Percentiles rank a stretch among this genome's conserved stretches.
These are phyloP conservation scores for Phylloporus sp. DNA, from an alignment of 768 basidiomycete genomes.

Conservation along the genomic window DNA sequence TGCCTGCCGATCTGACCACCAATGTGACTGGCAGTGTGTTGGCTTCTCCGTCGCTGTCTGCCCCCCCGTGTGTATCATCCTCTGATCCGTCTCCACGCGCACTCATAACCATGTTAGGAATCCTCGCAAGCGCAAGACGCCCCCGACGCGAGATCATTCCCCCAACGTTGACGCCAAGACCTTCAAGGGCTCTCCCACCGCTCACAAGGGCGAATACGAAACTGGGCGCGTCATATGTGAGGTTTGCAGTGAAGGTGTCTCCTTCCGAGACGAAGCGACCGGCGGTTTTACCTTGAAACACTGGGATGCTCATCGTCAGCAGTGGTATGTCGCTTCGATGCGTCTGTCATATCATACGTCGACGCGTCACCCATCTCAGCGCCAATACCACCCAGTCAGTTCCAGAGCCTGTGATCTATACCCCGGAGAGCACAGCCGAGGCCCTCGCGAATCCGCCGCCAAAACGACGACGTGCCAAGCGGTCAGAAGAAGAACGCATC, in stretches of 20 bases:
- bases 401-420: conserved; percentile 39
- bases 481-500: conserved; percentile 74
- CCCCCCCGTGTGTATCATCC: conserved; percentile 19
- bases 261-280: conserved; percentile 60
- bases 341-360: conserved; percentile 1
- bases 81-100: conserved; percentile 16
- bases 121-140: conserved; percentile 39
- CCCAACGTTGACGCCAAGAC: conserved; percentile 12
- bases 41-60: conserved; percentile 13
- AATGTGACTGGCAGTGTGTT: conserved; percentile 12
- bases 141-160: conserved; percentile 23
- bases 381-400: conserved; percentile 29
- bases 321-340: conserved; percentile 43
- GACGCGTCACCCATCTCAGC: conserved; percentile 16
- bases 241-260: conserved; percentile 54
- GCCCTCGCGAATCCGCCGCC: conserved; percentile 44
- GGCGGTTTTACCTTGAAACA: conserved; percentile 62
- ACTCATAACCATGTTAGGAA: conserved; percentile 22
- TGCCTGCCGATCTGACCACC: conserved; percentile 14
- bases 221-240: conserved; percentile 63
- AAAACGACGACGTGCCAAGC: conserved; percentile 69
- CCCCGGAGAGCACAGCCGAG: conserved; percentile 39
- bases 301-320: conserved; percentile 62
- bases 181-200: conserved; percentile 7
- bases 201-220: conserved; percentile 52